Conservation (phyloP, 805 yeast species). For the Yarrowia sp. region DNA sequence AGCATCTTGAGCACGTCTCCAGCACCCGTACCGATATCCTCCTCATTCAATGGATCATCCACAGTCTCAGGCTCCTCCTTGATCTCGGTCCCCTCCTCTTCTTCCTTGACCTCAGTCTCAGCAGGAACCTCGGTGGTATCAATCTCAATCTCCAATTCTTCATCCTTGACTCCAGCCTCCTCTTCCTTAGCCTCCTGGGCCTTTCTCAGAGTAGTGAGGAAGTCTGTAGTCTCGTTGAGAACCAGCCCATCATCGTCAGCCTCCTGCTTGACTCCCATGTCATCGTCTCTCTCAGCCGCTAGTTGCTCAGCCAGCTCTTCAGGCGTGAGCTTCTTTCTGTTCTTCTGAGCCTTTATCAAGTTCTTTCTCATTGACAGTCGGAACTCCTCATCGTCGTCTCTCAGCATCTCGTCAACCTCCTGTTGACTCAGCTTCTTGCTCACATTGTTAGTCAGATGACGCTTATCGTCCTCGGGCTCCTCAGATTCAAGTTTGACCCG, state of each 20-base stretch:
- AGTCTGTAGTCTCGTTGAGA: constrained; percentile 56
- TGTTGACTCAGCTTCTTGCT: constrained; percentile 46
- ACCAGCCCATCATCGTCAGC: constrained; percentile 46
- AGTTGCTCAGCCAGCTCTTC: constrained; percentile 53
- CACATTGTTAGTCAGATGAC: constrained; percentile 39
- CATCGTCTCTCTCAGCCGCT: constrained; percentile 47
- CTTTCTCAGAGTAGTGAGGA: constrained; percentile 47
- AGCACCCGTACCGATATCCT: constrained; percentile 7
- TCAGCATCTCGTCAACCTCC: constrained; percentile 47
- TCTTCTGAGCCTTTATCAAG: constrained; percentile 46
- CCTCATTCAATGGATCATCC: constrained; percentile 30
- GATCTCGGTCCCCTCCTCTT: not conserved
- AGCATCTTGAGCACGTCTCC: constrained; percentile 52
- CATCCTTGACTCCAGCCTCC: constrained; percentile 38
- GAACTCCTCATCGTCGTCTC: constrained; percentile 53
- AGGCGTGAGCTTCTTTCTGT: constrained; percentile 42
- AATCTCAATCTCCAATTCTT: not conserved
- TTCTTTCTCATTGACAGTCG: constrained; percentile 48
- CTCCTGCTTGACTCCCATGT: constrained; percentile 40
- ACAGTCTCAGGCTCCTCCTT: constrained; percentile 2
- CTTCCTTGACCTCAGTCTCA: not conserved
- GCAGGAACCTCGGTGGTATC: not conserved
- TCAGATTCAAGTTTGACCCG: constrained; percentile 51
- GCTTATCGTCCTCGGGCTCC: constrained; percentile 44
- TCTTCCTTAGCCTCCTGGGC: constrained; percentile 35